Conservation (phyloP, 2,329 filamentous ascomycete genomes). For the Davidsoniella virescens region DNA sequence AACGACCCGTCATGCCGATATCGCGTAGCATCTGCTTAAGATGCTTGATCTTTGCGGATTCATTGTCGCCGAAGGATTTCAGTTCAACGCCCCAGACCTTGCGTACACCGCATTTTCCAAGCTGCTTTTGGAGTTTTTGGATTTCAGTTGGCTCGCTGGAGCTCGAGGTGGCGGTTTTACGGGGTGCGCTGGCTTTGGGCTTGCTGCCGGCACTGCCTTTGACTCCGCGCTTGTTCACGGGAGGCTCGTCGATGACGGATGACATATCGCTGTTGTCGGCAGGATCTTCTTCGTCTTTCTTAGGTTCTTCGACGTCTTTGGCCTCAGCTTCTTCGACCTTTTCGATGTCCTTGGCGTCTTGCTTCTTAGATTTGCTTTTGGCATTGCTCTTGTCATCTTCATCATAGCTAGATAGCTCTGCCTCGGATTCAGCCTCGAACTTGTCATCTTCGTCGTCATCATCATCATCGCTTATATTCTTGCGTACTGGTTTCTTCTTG, state of each 20-base stretch:
- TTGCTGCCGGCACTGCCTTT: constrained; percentile 29
- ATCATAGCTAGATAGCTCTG: constrained; percentile 1
- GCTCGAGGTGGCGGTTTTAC: not conserved
- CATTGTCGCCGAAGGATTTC: constrained; percentile 52
- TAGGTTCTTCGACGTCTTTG: constrained; percentile 22
- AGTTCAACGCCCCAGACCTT: constrained; percentile 86
- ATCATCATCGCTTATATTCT: constrained; percentile 8
- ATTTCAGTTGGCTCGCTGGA: constrained; percentile 55
- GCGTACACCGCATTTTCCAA: constrained; percentile 78
- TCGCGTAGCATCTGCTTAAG: constrained; percentile 65
- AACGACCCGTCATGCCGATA: constrained; percentile 75
- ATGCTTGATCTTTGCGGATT: constrained; percentile 67
- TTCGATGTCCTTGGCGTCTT: constrained; percentile 21
- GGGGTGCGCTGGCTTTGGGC: constrained; percentile 21
- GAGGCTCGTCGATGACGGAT: constrained; percentile 59
- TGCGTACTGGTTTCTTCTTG: not conserved
- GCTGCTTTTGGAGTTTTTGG: constrained; percentile 72
- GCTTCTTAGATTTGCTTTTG: constrained; percentile 15
- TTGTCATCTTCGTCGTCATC: constrained; percentile 8
- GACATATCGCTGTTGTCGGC: constrained; percentile 41
- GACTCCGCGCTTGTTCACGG: constrained; percentile 25
- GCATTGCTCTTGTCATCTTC: constrained; percentile 5
- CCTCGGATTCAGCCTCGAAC: constrained; percentile 7
- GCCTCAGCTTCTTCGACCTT: constrained; percentile 14
- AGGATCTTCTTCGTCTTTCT: constrained; percentile 18